phyloP scores from a whole-genome alignment of 257 asterid genomes.

The Lavandula angustifolia region DNA sequence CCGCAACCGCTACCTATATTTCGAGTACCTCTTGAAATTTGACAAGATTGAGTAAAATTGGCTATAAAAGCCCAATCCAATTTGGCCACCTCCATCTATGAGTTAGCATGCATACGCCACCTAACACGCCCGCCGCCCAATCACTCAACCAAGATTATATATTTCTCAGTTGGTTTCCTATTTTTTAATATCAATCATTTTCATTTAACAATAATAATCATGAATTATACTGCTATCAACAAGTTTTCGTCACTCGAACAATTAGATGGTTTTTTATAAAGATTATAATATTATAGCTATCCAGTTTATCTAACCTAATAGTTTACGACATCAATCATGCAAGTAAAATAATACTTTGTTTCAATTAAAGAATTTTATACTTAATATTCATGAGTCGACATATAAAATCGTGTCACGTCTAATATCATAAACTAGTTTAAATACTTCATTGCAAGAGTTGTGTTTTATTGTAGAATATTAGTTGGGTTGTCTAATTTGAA shows the following conservation, averaged over 20 bases:
- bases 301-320: background rate
- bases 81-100: conserved; percentile 4
- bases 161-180: background rate
- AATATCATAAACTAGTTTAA: no score
- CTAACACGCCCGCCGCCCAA: conserved; percentile 10
- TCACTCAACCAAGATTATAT: background rate
- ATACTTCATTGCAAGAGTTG: no score
- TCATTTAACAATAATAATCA: background rate
- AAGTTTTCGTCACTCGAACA: background rate
- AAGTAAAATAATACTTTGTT: background rate
- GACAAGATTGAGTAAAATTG: background rate
- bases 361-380: no score
- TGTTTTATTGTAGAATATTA: no score
- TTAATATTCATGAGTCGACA: no score
- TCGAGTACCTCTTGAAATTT: no score
- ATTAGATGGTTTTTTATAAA: background rate
- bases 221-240: background rate
- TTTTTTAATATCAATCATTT: background rate
- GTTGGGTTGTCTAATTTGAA: no score
- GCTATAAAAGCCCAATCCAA: background rate
- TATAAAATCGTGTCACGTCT: no score
- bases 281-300: background rate
- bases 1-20: no score
- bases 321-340: conserved; percentile 10
- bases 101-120: conserved; percentile 16